A percentile compares a stretch with the other conserved stretches of the same genome.
Conservation (phyloP, 139 green algal genomes). For the Micractinium sp. region DNA sequence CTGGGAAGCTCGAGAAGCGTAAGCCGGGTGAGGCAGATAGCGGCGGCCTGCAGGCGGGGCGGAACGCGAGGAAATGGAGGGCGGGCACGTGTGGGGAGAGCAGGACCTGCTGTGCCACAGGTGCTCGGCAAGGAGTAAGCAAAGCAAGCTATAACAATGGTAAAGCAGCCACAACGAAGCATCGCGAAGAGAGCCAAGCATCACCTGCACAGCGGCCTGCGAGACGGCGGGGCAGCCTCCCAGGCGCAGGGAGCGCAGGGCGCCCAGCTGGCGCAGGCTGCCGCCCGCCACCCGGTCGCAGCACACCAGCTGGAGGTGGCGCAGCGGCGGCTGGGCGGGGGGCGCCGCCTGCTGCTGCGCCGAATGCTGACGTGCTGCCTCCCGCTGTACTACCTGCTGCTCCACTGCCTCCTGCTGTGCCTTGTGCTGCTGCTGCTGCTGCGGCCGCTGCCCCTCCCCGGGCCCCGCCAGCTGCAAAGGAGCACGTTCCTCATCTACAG, state of each 20-base stretch:
- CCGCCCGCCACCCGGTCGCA: not conserved
- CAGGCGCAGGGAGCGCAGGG: not conserved
- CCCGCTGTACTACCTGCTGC: not conserved
- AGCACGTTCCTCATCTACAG: not conserved
- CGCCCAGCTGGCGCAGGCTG: conserved; percentile 7
- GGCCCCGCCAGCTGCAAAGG: too few species aligned
- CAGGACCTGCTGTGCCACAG: not conserved
- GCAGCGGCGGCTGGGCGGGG: not conserved
- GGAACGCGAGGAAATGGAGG: not conserved
- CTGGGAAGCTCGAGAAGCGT: conserved; percentile 15
- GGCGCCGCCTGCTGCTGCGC: not conserved
- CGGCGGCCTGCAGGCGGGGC: not conserved
- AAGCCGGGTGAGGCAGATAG: conserved; percentile 2
- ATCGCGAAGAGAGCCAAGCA: not conserved
- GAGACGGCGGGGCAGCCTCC: not conserved
- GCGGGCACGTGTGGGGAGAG: not conserved
- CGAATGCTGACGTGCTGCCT: not conserved
- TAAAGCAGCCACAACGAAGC: not conserved
- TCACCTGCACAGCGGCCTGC: not conserved
- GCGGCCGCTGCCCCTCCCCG: too few species aligned
- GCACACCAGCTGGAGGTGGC: conserved; percentile 13
- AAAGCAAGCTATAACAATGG: not conserved
- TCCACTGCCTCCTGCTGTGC: too few species aligned
- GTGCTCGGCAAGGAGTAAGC: not conserved
- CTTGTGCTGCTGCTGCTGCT: too few species aligned